Base-by-base conservation (phyloP, 2,329 filamentous ascomycete species). In the Stachybotrys elegans region DNA sequence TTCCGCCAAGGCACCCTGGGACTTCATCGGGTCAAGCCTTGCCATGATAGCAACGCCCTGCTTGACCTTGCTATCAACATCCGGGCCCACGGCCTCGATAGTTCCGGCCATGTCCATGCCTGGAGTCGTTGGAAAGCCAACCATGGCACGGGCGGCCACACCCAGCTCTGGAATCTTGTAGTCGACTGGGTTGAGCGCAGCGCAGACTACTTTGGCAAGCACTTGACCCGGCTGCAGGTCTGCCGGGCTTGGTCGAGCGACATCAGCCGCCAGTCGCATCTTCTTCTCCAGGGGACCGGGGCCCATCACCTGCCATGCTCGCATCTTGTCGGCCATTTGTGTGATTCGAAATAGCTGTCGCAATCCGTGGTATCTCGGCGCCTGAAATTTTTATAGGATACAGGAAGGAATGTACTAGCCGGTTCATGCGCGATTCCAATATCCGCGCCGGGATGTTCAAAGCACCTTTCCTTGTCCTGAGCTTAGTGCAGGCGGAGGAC, bases 71-170 rank as follows among this genome's bases (percentile, higher is more conserved):
- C 48, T 45, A n/a, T n/a, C n/a, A 3, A 57, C 53, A 9, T 48
- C 52, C 1, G 55, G 31, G 14, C 55, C 63, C 11, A 59, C 50
- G 6, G 56, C 56, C 23, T 70, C 66, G 4, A 81, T 69, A 16
- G 55, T 64, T 20, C 78, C 79, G 50, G 67, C 65, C 49, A 76
- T 73, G 53, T 82, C 78, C 52, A 71, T 66, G 16, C 70, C 70
- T 0, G 70, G 70, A 2, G 63, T 71, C 16, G 67, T 67, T 19
- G 76, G 74, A 45, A 56, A 65, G 8, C 49, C 42, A 0, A 57
- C 37, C 3, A 59, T 22, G 11, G 50, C 51, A 19, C 63, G 62
- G 5, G 69, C 59, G 25, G 67, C 50, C 31, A 72, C 3, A 9
- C 65, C 65, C 4, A 70, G 43, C 41, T 71, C 68, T 14, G 62